Conservation (phyloP, 2,329 filamentous ascomycete genomes). For the Xylariaceae sp. region DNA sequence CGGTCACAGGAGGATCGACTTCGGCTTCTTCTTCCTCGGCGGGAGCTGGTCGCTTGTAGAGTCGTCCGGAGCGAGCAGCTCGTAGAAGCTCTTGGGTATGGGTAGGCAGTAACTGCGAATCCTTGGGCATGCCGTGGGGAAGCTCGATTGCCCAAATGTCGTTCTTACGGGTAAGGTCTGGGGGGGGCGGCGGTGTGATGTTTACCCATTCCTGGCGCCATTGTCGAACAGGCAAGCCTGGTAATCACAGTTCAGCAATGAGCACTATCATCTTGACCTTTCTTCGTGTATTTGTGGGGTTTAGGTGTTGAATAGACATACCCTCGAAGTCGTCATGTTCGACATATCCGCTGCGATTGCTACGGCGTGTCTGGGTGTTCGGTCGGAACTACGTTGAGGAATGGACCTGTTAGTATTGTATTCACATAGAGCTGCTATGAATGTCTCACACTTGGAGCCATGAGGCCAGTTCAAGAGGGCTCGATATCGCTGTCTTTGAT, state of each 20-base stretch:
- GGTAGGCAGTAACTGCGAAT: constrained; percentile 76
- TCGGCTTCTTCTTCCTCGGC: constrained; percentile 66
- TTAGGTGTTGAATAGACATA: constrained; percentile 35
- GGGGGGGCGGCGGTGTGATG: constrained; percentile 69
- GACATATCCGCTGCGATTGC: constrained; percentile 61
- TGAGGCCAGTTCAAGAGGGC: neutral
- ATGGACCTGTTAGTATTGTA: constrained; percentile 6
- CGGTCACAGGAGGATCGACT: constrained; percentile 50
- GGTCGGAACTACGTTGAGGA: constrained; percentile 36
- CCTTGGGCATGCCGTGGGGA: constrained; percentile 82
- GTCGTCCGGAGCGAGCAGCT: constrained; percentile 76
- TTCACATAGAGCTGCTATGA: neutral
- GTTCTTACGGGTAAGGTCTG: constrained; percentile 68
- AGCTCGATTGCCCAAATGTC: constrained; percentile 78
- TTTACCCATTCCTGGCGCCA: constrained; percentile 78
- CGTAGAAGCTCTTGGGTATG: constrained; percentile 85
- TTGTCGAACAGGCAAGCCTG: constrained; percentile 87
- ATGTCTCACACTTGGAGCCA: too few relatives aligned
- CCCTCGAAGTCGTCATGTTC: constrained; percentile 70
- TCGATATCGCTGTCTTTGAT: constrained; percentile 9
- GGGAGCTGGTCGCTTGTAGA: constrained; percentile 75
- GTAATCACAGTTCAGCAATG: neutral
- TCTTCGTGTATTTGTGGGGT: neutral
- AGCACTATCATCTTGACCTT: neutral
- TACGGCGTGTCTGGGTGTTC: constrained; percentile 59